Evolutionary conservation across 2,329 filamentous ascomycete species (phyloP).

Genomic region (Penicillium hordei): DNA sequence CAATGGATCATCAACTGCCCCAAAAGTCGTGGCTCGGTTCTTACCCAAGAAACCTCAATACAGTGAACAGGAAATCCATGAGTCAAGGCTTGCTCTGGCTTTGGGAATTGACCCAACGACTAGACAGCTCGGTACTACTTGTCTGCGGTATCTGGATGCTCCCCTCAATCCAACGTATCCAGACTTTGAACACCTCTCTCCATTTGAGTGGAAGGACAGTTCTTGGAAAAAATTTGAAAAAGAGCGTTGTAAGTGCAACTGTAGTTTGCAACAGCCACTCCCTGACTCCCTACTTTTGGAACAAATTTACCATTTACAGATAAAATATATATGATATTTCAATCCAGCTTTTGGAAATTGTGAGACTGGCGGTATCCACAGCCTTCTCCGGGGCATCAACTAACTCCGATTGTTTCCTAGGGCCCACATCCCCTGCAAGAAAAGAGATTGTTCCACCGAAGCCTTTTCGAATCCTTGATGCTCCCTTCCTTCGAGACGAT

Average conservation of each 20-base stretch:
- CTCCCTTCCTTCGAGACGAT: conserved; percentile 84
- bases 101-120: conserved; percentile 72
- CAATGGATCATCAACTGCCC: conserved; percentile 72
- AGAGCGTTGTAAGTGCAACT: conserved; percentile 35
- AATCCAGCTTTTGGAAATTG: not conserved
- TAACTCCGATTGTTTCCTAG: conserved; percentile 25
- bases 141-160: conserved; percentile 20
- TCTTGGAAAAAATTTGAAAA: conserved; percentile 38
- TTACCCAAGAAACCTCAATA: conserved; percentile 51
- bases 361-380: not conserved
- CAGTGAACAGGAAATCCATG: conserved; percentile 67
- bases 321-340: conserved; percentile 7
- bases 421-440: conserved; percentile 20
- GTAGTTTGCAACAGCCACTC: not conserved
- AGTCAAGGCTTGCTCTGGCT: conserved; percentile 73
- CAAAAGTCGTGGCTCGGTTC: conserved; percentile 60
- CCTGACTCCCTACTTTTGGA: not conserved
- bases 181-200: conserved; percentile 32
- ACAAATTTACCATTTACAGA: conserved; percentile 6
- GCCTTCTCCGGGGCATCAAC: conserved; percentile 3
- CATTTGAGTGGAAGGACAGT: conserved; percentile 42
- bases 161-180: conserved; percentile 27
- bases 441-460: conserved; percentile 61
- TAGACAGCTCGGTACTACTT: conserved; percentile 65
- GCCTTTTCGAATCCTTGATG: conserved; percentile 86